phyloP scores from a whole-genome alignment of 2,329 filamentous ascomycete genomes.

The Fusarium verticillioides region DNA sequence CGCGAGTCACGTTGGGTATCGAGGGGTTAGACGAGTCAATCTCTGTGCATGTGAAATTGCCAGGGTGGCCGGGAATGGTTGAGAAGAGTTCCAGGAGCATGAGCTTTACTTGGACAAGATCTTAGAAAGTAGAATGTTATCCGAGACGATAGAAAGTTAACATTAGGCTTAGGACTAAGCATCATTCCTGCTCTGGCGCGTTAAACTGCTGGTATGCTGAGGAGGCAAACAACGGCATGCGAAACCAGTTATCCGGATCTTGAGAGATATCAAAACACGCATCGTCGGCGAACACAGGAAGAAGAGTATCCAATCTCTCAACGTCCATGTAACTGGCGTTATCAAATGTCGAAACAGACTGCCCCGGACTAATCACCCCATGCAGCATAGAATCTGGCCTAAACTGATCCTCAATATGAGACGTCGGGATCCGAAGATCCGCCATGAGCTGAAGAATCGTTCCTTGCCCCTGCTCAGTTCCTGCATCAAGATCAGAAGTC shows the following conservation, averaged over 20 bases:
- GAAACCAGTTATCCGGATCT: neutral
- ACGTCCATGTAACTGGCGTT: neutral
- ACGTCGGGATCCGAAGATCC: neutral
- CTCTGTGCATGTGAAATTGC: neutral
- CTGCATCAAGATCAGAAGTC: neutral
- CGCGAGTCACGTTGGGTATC: neutral
- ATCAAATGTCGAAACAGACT: neutral
- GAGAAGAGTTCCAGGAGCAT: neutral
- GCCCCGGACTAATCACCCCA: neutral
- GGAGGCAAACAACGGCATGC: neutral
- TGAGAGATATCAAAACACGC: neutral
- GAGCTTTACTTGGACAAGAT: neutral
- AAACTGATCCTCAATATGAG: neutral
- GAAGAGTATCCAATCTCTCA: neutral
- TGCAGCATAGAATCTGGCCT: neutral
- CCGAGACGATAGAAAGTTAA: accelerated
- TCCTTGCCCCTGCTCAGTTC: accelerated
- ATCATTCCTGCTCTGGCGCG: neutral
- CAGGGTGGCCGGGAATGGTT: neutral
- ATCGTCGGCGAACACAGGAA: neutral
- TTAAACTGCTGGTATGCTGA: neutral
- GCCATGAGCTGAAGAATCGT: neutral
- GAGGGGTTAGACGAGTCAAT: neutral
- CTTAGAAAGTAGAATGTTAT: accelerated
- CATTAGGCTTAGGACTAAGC: accelerated